Evolutionary conservation across 2,329 filamentous ascomycete species (phyloP).

Genomic region (Diaporthe capsici): DNA sequence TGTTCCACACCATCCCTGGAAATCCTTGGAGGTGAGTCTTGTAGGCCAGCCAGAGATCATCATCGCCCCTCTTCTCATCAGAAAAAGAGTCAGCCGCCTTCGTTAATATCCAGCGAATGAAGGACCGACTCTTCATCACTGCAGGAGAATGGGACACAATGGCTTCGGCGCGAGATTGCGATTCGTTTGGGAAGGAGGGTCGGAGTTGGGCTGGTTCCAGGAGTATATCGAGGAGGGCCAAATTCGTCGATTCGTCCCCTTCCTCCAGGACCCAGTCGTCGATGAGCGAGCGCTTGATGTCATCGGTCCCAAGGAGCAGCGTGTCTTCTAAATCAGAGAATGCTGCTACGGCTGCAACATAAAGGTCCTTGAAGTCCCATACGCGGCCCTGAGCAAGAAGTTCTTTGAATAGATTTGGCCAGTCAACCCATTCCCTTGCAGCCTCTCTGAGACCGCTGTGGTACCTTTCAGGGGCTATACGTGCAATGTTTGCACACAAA

Average conservation of each 20-base stretch:
- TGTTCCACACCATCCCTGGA: background rate
- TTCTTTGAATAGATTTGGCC: background rate
- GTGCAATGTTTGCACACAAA: background rate
- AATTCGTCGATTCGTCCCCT: slow-evolving; percentile 2
- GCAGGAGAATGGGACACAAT: background rate
- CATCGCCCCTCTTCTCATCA: background rate
- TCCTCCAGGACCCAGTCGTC: background rate
- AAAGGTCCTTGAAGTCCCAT: slow-evolving; percentile 16
- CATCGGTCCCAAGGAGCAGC: background rate
- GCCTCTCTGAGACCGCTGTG: background rate
- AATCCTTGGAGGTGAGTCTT: background rate
- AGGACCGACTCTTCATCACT: slow-evolving; percentile 8
- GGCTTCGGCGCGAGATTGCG: background rate
- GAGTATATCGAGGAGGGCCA: background rate
- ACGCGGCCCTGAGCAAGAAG: slow-evolving; percentile 4
- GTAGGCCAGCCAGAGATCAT: background rate
- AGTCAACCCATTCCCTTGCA: background rate
- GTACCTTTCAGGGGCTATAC: background rate
- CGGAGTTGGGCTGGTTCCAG: background rate
- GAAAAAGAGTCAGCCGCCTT: background rate
- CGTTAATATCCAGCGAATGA: slow-evolving; percentile 10
- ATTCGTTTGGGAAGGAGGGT: background rate
- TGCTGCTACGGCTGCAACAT: background rate
- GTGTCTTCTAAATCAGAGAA: background rate
- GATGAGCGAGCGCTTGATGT: background rate